A percentile compares a stretch with the other conserved stretches of the same genome.
Evolutionary conservation across 73 alveolate genomes (phyloP).

Genomic region (Effrenium voratum): DNA sequence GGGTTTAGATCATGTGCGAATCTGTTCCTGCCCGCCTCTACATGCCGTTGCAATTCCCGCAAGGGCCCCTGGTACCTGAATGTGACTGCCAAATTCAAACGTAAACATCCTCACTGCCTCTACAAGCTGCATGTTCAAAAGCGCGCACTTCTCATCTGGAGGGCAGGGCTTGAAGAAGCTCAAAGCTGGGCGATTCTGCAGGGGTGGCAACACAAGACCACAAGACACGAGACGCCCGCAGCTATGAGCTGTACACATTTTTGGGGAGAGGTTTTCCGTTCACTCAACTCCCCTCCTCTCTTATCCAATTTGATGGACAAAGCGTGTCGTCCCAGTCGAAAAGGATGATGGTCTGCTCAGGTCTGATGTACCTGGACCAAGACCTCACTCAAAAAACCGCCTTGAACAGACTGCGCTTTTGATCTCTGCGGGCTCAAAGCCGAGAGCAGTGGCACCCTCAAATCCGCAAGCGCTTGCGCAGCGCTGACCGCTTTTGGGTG

Average conservation of each 20-base stretch:
- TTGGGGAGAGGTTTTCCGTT: no score
- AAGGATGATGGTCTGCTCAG: slow-evolving; percentile 87
- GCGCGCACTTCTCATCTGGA: slow-evolving; percentile 89
- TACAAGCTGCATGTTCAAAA: neutral
- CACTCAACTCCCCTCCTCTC: slow-evolving; percentile 19
- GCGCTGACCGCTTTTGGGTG: no score
- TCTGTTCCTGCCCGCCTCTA: slow-evolving; percentile 21
- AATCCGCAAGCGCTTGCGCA: no score
- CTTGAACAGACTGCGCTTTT: no score
- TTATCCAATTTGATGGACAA: slow-evolving; percentile 88
- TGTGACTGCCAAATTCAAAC: neutral
- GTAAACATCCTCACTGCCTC: neutral
- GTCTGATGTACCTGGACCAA: slow-evolving; percentile 77
- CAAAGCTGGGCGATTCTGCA: slow-evolving; percentile 90
- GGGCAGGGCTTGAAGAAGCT: slow-evolving; percentile 93
- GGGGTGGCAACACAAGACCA: neutral
- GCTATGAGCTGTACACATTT: no score
- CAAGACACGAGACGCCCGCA: no score
- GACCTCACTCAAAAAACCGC: no score
- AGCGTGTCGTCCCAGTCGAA: slow-evolving; percentile 93
- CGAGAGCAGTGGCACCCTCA: no score
- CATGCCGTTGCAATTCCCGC: slow-evolving; percentile 71
- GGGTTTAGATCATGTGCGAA: no score
- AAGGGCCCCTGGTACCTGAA: slow-evolving; percentile 88
- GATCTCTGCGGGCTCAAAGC: no score